Base-by-base conservation (phyloP, 768 basidiomycete species). In the Pseudohyphozyma bogoriensis region DNA sequence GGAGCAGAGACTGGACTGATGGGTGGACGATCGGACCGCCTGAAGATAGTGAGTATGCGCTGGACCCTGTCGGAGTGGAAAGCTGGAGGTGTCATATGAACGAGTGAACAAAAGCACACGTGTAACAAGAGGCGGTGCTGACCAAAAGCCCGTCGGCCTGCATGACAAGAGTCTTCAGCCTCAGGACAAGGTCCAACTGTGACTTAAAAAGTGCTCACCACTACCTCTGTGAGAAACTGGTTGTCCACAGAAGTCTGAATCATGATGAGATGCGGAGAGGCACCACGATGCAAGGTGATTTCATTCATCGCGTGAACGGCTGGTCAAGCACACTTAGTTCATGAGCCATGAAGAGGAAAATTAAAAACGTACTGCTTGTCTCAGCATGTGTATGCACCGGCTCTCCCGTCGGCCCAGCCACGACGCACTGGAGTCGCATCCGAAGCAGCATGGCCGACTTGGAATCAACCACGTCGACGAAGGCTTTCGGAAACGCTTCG, bases 1-100 rank as follows among this genome's bases (percentile, higher is more conserved):
- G 77, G 18, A 96, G 86, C 53, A 95, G 79, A 1, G 90, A 87
- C 60, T 86, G 87, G 40, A 92, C 77, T 3, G 87, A 88, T 3
- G 92, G 92, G 64, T 95, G 92, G 0, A 95, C 89, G 66, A 96
- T 95, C 5, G 92, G 92, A 29, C 92, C 92, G 36, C 92, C 92
- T 1, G 91, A 88, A 4, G 90, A 93, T 28, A 96, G 79, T 1
- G 91, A 95, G 74, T 96, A 95, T 20, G 92, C 92, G 4, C 92
- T 95, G 26, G 91, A 95, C 9, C 92, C 92, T 4, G 92, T 96
- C 26, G 92, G 92, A 2, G 92, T 96, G 10, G 90, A 90, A 56
- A 96, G 83, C 58, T 95, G 90, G 60, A 95, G 77, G 39, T 92
- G n/a, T n/a, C n/a, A n/a, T n/a, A n/a, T n/a, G 91, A 68, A 95